Percentiles rank a stretch among this genome's conserved stretches.
Evolutionary conservation across 768 basidiomycete genomes (phyloP).

Genomic region (Pleurotus salmoneostramineus): DNA sequence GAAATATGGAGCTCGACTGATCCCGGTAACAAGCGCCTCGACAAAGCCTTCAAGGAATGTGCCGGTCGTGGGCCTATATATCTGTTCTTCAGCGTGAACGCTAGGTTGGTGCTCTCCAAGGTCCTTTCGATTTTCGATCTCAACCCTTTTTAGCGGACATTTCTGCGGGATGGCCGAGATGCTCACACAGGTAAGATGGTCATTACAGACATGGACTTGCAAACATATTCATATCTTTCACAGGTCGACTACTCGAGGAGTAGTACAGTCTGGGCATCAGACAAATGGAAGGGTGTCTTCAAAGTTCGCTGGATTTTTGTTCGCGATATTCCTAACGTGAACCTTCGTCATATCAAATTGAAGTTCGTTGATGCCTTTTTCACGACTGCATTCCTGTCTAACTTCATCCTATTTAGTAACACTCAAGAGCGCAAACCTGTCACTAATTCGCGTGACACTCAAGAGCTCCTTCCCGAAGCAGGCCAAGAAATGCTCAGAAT

Average conservation of each 20-base stretch:
- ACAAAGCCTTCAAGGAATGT: conserved; percentile 97
- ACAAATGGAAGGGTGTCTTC: conserved; percentile 99
- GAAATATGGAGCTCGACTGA: conserved; percentile 98
- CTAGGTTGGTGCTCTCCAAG: conserved; percentile 40
- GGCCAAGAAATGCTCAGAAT: conserved; percentile 97
- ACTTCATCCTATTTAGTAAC: conserved; percentile 54
- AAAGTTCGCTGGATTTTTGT: conserved; percentile 98
- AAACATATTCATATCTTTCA: neutral
- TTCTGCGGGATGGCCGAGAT: conserved; percentile 99
- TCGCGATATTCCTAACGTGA: conserved; percentile 89
- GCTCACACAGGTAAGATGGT: conserved; percentile 79
- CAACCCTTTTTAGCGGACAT: conserved; percentile 61
- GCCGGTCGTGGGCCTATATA: conserved; percentile 91
- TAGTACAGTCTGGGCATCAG: conserved; percentile 97
- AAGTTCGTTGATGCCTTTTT: conserved; percentile 49
- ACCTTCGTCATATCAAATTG: conserved; percentile 83
- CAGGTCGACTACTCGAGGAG: conserved; percentile 91
- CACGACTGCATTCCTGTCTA: neutral
- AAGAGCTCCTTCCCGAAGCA: conserved; percentile 93
- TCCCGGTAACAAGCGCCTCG: conserved; percentile 94
- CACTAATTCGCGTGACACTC: conserved; percentile 96
- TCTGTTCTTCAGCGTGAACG: conserved; percentile 98
- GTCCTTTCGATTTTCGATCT: neutral
- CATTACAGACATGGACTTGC: neutral
- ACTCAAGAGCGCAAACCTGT: conserved; percentile 98